Base-by-base conservation (phyloP, 1,284 basidiomycete genomes). In the Neonothopanus nambi region DNA sequence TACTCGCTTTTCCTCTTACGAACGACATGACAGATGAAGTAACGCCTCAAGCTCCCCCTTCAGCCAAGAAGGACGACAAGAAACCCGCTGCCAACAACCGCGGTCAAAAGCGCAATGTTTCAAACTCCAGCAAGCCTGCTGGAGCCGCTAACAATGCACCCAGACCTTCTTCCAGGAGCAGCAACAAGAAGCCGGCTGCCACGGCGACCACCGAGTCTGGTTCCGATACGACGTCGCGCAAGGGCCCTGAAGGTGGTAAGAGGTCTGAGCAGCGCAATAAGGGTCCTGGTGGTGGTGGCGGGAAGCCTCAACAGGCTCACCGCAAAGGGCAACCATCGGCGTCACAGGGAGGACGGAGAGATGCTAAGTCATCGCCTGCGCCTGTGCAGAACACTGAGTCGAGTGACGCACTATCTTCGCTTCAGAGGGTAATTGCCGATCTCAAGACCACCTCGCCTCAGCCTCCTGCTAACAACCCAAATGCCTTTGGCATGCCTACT, bases 1-100 rank as follows among this genome's bases (percentile, higher is more conserved):
- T 70, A 70, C 68, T 66, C 71, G 69, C 65, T 68, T 60, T 73
- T 70, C 69, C 68, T 74, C 78, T 83, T 78, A 90, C 84, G 85
- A 88, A 82, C 84, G 82, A 84, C 73, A 91, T 91, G 88, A 87
- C 85, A 69, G 88, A 91, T 79, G 85, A 91, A 78, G 73, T 76
- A 65, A 77, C 77, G 69, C 75, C 78, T 65, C 79, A 79, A 69
- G 68, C 74, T 60, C 81, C 78, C 66, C 73, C 75, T 64, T 78
- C 75, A 63, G 68, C 71, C 58, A 86, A 78, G 79, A 83, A 78
- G 71, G 85, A 88, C 64, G 85, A 87, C 68, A 88, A 81, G 78
- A 87, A 82, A 72, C 70, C 77, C 53, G 57, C 74, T 58, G 72
- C 69, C 56, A 74, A 72, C 64, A 73, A 74, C 63, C 78, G 81